Percentiles rank a stretch among this genome's conserved stretches.
Conservation (phyloP, 306 rosid species). For the Quillaja saponaria region DNA sequence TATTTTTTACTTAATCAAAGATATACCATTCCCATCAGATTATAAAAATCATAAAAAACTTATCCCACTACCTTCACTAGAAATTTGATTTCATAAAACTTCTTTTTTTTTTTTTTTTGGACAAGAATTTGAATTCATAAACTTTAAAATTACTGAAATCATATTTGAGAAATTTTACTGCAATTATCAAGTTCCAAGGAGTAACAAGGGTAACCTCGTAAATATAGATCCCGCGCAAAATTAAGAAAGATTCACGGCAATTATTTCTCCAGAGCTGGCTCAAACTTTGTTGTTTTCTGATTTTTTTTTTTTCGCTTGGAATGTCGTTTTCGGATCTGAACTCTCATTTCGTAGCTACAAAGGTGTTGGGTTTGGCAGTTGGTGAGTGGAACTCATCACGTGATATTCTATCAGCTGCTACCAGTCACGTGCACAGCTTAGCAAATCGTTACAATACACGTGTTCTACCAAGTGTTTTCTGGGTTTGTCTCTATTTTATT, state of each 20-base stretch:
- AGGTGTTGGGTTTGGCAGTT: not conserved
- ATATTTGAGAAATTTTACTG: no score
- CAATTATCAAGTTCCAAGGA: no score
- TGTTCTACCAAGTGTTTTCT: not conserved
- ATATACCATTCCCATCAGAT: no score
- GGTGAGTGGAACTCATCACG: constrained; percentile 2
- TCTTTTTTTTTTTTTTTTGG: no score
- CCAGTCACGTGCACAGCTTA: not conserved
- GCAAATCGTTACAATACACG: constrained; percentile 9
- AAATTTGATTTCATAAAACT: no score
- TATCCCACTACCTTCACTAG: no score
- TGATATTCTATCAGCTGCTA: constrained; percentile 3
- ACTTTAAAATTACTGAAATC: no score
- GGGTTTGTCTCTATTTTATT: no score
- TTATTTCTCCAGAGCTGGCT: not conserved
- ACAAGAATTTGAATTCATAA: no score
- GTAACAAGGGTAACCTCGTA: no score
- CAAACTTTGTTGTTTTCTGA: not conserved
- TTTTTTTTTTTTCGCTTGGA: not conserved
- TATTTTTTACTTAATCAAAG: no score
- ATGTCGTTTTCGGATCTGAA: not conserved
- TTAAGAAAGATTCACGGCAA: not conserved
- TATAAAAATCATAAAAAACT: no score
- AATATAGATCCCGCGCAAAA: not conserved
- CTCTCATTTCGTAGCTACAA: not conserved